These are phyloP conservation scores for Lizanozyma gosingica DNA, from an alignment of 1,139 yeast genomes.

Conservation along the genomic window DNA sequence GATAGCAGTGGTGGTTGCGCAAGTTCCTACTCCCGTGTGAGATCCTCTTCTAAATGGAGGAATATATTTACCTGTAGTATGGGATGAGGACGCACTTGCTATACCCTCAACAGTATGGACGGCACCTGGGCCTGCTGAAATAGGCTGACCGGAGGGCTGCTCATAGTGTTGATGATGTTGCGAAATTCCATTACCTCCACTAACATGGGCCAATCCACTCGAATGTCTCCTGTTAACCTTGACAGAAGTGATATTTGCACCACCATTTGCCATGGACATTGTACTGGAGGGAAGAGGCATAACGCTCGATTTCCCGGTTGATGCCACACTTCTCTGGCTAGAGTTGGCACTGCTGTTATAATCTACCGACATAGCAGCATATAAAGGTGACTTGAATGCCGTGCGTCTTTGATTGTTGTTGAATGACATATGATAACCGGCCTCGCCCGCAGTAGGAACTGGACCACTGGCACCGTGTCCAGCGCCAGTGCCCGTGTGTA, in stretches of 20 bases:
- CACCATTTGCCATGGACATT: no score
- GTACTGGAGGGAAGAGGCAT: no score
- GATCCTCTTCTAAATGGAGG: conserved; percentile 63
- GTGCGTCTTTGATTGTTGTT: conserved; percentile 3
- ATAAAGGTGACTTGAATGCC: conserved; percentile 9
- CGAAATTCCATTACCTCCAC: not conserved
- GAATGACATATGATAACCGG: conserved; percentile 3
- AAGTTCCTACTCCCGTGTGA: not conserved
- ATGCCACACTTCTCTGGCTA: not conserved
- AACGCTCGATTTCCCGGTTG: not conserved
- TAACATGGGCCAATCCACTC: not conserved
- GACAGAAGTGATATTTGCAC: not conserved
- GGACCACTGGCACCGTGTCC: conserved; percentile 1
- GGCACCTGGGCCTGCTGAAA: not conserved
- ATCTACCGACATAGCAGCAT: conserved; percentile 6
- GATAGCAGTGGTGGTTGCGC: not conserved
- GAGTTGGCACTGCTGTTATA: conserved; percentile 1
- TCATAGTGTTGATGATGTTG: conserved; percentile 2
- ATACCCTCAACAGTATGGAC: not conserved
- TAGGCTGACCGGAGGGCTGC: conserved; percentile 7
- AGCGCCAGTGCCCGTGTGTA: not conserved
- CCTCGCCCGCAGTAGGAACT: conserved; percentile 1
- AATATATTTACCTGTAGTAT: conserved; percentile 50
- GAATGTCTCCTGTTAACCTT: not conserved
- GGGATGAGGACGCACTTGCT: conserved; percentile 12